Base-by-base conservation (phyloP, 2,329 filamentous ascomycete species). In the Emergomyces africanus region DNA sequence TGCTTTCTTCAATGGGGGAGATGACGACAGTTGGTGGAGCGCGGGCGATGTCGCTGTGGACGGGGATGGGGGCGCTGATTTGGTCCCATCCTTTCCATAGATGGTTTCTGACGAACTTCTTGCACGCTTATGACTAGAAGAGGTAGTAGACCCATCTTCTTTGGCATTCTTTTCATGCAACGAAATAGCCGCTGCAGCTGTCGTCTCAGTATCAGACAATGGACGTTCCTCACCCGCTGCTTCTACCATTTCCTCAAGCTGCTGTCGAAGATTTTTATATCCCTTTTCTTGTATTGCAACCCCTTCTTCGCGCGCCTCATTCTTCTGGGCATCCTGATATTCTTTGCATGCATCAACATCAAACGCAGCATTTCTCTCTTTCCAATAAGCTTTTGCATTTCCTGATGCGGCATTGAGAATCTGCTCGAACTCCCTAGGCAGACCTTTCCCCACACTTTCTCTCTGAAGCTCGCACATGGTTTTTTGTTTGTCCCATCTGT, bases 401-500 rank as follows among this genome's bases (percentile, higher is more conserved):
- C 30, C 30, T 15, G n/a, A 28, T 6, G 58, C 58, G 10, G 51
- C 58, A 18, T 35, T 14, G 12, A 59, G 41, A 50, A 30, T 50
- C 44, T 59, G 25, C 6, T 41, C 51, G 46, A 56, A 56, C n/a
- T 55, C 58, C 42, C 33, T 41, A 5, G 58, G 51, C 28, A 59
- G 20, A 18, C 30, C 30, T 12, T 30, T 25, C 39, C 28, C 30
- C 20, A 18, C 37, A 15, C 42, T 59, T n/a, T 59, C 42, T 23
- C 54, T 25, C 12, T 50, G 51, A 6, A 56, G 41, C 28, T 56
- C 46, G 23, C 5, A n/a, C 42, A 56, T 51, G 41, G 49, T 50
- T 12, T 30, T 25, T 14, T 56, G 37, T 23, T 59, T 30, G 39
- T 54, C 41, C 61, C 63, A 64, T 10, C 39, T 54, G 1, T 55